Evolutionary conservation across 1,284 basidiomycete species (phyloP), one percentile per base, ranked within the genome.

Genomic region (Fomitiporia mediterranea): DNA sequence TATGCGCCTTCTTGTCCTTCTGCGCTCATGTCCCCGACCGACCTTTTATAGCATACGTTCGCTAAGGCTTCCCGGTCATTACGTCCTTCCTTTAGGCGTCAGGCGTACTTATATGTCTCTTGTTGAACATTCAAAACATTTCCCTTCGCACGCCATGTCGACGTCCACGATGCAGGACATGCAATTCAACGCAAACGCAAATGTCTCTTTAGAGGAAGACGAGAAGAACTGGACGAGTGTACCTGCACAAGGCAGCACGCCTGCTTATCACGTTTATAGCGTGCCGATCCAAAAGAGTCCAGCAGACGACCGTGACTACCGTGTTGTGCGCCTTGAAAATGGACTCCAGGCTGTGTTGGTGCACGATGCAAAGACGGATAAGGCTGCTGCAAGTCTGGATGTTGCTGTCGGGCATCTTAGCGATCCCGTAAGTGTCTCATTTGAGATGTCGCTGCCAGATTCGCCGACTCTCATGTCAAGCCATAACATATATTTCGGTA

Each of bases 381-480:
- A 97, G 75, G 90, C 94, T 4, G 92, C 94, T 0, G 97, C 96
- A 0, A 94, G 92, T 65, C 79, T 99, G 70, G 93, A 97, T 72
- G 94, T 99, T 46, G 89, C 90, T 17, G 94, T 98, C 0, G 97
- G 97, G 2, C 96, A 99, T 72, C 74, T 99, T 57, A 85, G 82
- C 42, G 97, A 99, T 70, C 97, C 96, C 4, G 92, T 91, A 66
- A 72, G 89, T 78, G 15, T 30, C 30, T 17, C 11, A 15, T 46
- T 59, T 27, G 56, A 43, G 32, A 28, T 35, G 28, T 47, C 51
- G 13, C 56, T 19, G 32, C 11, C 42, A 43, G n/a, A 15, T 34
- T 46, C 17, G 2, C 35, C 35, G 35, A 2, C 19, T 21, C 2
- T 13, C 19, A 17, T 21, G 39, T 2, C n/a, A 40, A 13, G 5